phyloP scores from a whole-genome alignment of 768 basidiomycete genomes.

The Hydnomerulius pinastri region DNA sequence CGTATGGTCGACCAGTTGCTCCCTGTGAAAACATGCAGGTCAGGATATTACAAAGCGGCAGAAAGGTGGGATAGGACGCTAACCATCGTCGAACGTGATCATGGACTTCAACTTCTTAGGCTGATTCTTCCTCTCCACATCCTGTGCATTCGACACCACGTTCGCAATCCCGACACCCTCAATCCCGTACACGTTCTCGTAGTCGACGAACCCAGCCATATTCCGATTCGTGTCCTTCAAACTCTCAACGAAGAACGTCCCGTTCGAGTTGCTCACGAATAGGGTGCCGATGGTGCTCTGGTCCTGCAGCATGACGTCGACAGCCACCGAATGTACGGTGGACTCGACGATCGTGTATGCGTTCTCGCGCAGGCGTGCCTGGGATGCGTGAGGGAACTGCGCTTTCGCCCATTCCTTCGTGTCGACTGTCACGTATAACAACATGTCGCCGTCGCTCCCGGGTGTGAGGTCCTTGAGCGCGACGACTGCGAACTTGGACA shows the following conservation, averaged over 20 bases:
- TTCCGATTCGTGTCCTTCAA: slow-evolving; percentile 94
- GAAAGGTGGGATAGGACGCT: slow-evolving; percentile 1
- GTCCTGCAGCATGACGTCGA: slow-evolving; percentile 86
- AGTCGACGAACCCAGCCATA: slow-evolving; percentile 86
- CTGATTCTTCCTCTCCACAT: slow-evolving; percentile 72
- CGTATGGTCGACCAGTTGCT: slow-evolving; percentile 77
- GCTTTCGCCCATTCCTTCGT: slow-evolving; percentile 85
- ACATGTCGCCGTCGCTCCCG: slow-evolving; percentile 66
- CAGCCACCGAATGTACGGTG: slow-evolving; percentile 89
- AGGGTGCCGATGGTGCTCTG: slow-evolving; percentile 75
- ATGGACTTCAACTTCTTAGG: slow-evolving; percentile 73
- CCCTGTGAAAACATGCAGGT: slow-evolving; percentile 32
- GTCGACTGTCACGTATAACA: slow-evolving; percentile 85
- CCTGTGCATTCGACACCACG: slow-evolving; percentile 78
- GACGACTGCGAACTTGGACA: slow-evolving; percentile 90
- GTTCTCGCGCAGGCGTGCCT: slow-evolving; percentile 79
- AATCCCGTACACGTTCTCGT: slow-evolving; percentile 82
- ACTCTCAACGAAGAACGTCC: slow-evolving; percentile 91
- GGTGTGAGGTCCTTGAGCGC: slow-evolving; percentile 73
- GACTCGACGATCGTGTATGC: slow-evolving; percentile 96
- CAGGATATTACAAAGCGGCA: neutral
- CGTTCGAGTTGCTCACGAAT: slow-evolving; percentile 95
- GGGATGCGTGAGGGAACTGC: slow-evolving; percentile 88
- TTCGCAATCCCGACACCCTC: slow-evolving; percentile 94
- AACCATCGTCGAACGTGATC: slow-evolving; percentile 90